Conservation (phyloP, 176 grass and related monocot species). For the Pharus latifolius region DNA sequence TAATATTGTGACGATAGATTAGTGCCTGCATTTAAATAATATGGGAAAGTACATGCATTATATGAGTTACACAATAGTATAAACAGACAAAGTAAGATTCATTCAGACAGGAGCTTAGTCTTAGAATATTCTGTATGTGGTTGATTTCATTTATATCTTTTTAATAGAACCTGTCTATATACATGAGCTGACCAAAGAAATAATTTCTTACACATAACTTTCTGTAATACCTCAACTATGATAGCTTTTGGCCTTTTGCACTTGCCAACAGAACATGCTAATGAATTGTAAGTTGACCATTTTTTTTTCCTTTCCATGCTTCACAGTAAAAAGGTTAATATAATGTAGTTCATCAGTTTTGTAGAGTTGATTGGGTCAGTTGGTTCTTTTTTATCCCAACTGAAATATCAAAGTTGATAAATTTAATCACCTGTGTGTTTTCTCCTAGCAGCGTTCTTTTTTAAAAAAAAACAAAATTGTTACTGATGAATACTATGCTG, state of each 20-base stretch:
- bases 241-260: not conserved
- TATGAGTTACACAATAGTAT: constrained; percentile 1
- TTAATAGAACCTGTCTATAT: not conserved
- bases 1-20: not conserved
- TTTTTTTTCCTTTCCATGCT: not conserved
- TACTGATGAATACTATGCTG: no score
- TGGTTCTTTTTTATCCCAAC: not conserved
- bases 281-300: not conserved
- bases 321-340: not conserved
- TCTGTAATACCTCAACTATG: not conserved
- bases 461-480: no score
- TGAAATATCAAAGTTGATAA: not conserved
- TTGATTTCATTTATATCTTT: not conserved
- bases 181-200: not conserved
- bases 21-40: constrained; percentile 24
- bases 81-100: not conserved
- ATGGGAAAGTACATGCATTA: not conserved
- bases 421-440: not conserved
- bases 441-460: no score
- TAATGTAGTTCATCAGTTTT: not conserved
- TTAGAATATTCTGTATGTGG: constrained; percentile 11
- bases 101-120: constrained; percentile 3
- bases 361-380: not conserved
- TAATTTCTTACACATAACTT: not conserved
- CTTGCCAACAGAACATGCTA: not conserved